Evolutionary conservation across 2,329 filamentous ascomycete genomes (phyloP), one percentile per base, ranked within the genome.

Genomic region (Arthrocladium fulminans): DNA sequence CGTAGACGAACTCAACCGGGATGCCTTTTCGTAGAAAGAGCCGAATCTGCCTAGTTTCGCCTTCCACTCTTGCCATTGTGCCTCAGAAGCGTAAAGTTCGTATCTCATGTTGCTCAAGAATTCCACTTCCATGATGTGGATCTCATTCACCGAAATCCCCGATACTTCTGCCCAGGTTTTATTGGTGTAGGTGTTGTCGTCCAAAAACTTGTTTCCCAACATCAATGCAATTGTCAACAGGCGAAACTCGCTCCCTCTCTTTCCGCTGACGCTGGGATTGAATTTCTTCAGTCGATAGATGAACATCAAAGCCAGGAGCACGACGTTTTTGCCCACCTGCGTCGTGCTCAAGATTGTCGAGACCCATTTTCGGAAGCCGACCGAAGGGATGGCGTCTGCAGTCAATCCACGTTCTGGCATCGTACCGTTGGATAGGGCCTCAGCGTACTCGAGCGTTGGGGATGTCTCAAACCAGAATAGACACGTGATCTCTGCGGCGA

Each of bases 71-170:
- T 81, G 76, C 92, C 92, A 98, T 63, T 95, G 80, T 46, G 81
- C 76, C 62, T 88, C 83, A 2, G 89, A 94, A 2, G 87, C 88
- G 63, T 90, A 82, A 6, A 98, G 73, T 59, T 87, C 88, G 68
- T 97, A 98, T 61, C 90, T 81, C 83, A 98, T 94, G 67, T 97
- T 97, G 73, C 90, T 96, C 54, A 98, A 73, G 60, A 98, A 98
- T 65, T 98, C 92, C n/a, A 98, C 92, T 65, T 98, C 92, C 92
- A 98, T 98, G 38, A 96, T 85, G 64, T 98, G 92, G 45, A 98
- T 95, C 67, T 98, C 92, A 52, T 84, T 81, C 10, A 97, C 90
- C 1, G 86, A 82, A 52, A 98, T 95, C 38, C 86, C 86, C 1
- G 92, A 97, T 9, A 98, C 92, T 60, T 98, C 92, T 2, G 90